These are phyloP conservation scores for Clarireedia monteithiana DNA, from an alignment of 2,329 filamentous ascomycete species.

Conservation along the genomic window DNA sequence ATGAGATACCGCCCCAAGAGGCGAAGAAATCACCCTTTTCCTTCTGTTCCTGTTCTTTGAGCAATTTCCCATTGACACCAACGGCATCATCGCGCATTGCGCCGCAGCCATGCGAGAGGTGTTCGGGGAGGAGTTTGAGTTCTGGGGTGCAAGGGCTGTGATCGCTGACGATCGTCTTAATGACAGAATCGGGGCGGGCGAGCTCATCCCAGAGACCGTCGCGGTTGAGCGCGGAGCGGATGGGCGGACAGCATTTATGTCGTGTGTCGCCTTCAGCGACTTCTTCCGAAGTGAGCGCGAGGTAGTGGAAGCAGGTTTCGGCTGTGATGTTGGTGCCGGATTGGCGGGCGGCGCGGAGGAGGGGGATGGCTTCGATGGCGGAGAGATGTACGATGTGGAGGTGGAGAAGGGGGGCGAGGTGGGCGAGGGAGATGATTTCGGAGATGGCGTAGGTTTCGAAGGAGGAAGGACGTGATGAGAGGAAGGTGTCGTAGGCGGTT, in stretches of 20 bases:
- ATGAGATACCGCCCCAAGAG: constrained; percentile 94
- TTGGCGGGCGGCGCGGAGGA: constrained; percentile 53
- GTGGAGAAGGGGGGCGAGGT: constrained; percentile 71
- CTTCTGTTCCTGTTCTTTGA: constrained; percentile 31
- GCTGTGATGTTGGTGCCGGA: constrained; percentile 62
- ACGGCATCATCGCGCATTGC: constrained; percentile 22
- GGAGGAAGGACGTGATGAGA: constrained; percentile 77
- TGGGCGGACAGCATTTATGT: constrained; percentile 69
- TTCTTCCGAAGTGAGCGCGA: constrained; percentile 58
- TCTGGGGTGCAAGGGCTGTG: constrained; percentile 95
- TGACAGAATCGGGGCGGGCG: constrained; percentile 61
- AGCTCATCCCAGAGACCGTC: constrained; percentile 71
- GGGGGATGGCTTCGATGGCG: constrained; percentile 59
- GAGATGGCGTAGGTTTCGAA: constrained; percentile 90
- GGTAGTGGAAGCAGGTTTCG: constrained; percentile 72
- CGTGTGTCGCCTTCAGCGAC: constrained; percentile 61
- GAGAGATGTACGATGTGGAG: constrained; percentile 80
- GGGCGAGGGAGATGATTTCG: constrained; percentile 75
- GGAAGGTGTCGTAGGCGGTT: constrained; percentile 79
- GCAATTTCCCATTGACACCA: constrained; percentile 20
- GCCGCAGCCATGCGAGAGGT: constrained; percentile 36
- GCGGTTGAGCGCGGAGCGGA: constrained; percentile 57
- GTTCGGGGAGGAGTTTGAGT: constrained; percentile 75
- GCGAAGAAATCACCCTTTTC: constrained; percentile 80
- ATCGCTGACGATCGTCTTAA: constrained; percentile 87